These are phyloP conservation scores for Sugiyamaella marilandica DNA, from an alignment of 805 yeast genomes.

Conservation along the genomic window DNA sequence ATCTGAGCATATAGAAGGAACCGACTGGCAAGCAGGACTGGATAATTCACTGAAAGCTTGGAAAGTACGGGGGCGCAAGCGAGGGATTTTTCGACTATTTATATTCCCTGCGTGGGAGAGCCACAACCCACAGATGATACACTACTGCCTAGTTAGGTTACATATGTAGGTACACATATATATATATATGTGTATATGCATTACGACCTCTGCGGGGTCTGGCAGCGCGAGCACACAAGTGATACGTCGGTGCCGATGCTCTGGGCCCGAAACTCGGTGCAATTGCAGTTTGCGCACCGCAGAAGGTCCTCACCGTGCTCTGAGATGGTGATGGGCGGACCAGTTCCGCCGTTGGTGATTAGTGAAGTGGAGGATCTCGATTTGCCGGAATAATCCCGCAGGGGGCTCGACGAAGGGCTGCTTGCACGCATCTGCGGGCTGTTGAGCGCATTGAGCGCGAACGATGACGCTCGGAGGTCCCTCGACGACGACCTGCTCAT, in stretches of 20 bases:
- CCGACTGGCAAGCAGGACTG: too few relatives aligned
- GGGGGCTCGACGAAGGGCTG: constrained; percentile 6
- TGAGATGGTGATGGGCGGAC: not conserved
- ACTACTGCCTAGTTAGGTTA: too few relatives aligned
- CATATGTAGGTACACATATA: too few relatives aligned
- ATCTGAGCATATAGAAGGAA: too few relatives aligned
- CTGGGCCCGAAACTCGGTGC: constrained; percentile 7
- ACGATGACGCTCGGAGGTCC: constrained; percentile 3
- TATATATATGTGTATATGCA: not conserved
- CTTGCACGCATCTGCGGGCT: constrained; percentile 3
- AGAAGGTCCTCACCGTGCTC: not conserved
- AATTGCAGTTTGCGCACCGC: constrained; percentile 1
- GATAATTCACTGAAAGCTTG: too few relatives aligned
- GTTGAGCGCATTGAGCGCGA: not conserved
- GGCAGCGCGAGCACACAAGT: not conserved
- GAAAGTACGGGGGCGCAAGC: too few relatives aligned
- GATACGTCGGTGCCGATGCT: constrained; percentile 3
- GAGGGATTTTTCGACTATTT: too few relatives aligned
- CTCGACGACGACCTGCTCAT: constrained; percentile 2
- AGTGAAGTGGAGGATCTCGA: not conserved
- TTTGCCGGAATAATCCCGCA: not conserved
- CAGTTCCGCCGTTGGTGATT: too few relatives aligned
- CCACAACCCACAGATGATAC: too few relatives aligned
- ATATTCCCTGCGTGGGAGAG: too few relatives aligned
- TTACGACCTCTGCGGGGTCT: not conserved